Evolutionary conservation across 306 rosid species (phyloP).

Genomic region (Pachyrhizus erosus): DNA sequence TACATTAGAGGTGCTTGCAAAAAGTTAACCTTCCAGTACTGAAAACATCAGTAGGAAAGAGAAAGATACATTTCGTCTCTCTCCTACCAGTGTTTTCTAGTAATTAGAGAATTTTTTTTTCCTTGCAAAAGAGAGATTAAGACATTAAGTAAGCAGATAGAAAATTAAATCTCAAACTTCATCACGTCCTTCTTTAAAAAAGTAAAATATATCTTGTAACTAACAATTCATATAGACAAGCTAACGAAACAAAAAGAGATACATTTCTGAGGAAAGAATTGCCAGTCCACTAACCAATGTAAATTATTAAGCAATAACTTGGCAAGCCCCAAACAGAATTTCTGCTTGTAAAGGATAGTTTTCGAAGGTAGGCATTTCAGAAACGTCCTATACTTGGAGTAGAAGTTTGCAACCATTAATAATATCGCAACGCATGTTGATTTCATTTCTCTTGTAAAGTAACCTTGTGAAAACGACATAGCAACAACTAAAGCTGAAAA

Average conservation of each 20-base stretch:
- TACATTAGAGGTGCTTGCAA: too few species aligned
- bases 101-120: too few species aligned
- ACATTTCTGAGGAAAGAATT: neutral
- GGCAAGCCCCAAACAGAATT: neutral
- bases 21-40: too few species aligned
- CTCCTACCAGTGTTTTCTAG: too few species aligned
- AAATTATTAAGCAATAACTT: neutral
- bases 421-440: neutral
- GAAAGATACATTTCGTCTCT: too few species aligned
- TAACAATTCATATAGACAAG: neutral
- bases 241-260: neutral
- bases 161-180: too few species aligned
- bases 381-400: neutral
- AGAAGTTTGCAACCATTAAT: neutral
- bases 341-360: neutral
- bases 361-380: neutral
- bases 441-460: conserved; percentile 24
- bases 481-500: conserved; percentile 20
- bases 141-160: too few species aligned
- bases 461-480: neutral
- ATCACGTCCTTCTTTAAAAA: neutral
- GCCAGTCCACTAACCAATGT: neutral
- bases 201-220: neutral
- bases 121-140: too few species aligned
- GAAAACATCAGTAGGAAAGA: too few species aligned